Evolutionary conservation across 495 filamentous ascomycete species (phyloP).

Genomic region (Talaromyces stipitatus): DNA sequence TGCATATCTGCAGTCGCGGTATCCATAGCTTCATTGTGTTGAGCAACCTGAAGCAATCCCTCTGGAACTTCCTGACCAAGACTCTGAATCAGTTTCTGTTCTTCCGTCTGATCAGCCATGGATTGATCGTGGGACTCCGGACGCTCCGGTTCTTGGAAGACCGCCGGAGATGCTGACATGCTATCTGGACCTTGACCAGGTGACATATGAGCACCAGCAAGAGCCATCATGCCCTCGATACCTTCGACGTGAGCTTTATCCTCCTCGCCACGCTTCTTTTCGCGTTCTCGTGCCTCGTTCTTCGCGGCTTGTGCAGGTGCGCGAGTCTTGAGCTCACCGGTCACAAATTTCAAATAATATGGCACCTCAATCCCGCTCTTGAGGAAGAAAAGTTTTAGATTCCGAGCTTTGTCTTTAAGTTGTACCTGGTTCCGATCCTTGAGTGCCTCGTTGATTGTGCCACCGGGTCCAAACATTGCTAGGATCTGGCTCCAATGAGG

Average conservation of each 20-base stretch:
- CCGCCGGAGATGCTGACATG: conserved; percentile 38
- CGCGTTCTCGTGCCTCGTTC: conserved; percentile 68
- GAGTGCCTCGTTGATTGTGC: conserved; percentile 73
- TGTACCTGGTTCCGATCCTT: conserved; percentile 94
- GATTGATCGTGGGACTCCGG: conserved; percentile 10
- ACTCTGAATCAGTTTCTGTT: conserved; percentile 44
- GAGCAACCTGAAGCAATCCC: conserved; percentile 29
- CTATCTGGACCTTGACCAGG: conserved; percentile 28
- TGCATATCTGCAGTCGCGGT: neutral
- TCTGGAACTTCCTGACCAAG: conserved; percentile 42
- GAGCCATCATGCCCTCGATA: conserved; percentile 60
- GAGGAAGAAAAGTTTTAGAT: conserved; percentile 90
- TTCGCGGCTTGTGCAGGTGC: conserved; percentile 75
- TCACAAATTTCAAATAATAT: conserved; percentile 83
- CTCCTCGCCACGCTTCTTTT: conserved; percentile 57
- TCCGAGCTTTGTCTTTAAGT: conserved; percentile 91
- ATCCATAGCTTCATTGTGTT: conserved; percentile 23
- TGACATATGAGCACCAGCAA: conserved; percentile 40
- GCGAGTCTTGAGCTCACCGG: conserved; percentile 89
- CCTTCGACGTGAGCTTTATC: conserved; percentile 66
- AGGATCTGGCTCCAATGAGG: conserved; percentile 96
- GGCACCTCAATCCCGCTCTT: conserved; percentile 92
- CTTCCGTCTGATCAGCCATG: conserved; percentile 36
- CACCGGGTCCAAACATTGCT: conserved; percentile 76
- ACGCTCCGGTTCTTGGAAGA: conserved; percentile 28